Evolutionary conservation across 768 basidiomycete genomes (phyloP).

Genomic region (Paxillus ammoniavirescens): DNA sequence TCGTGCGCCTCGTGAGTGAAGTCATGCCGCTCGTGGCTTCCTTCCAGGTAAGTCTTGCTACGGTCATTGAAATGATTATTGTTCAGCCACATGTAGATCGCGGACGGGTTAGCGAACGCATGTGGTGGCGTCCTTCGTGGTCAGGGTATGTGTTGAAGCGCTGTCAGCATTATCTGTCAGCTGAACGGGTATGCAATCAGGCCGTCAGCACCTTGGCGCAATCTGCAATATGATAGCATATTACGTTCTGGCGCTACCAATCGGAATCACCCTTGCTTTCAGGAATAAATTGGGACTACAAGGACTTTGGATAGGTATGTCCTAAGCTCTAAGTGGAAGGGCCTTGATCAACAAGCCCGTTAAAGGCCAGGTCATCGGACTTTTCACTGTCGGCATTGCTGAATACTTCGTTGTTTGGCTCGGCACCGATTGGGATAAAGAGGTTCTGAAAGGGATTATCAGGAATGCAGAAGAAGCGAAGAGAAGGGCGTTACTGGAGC

Average conservation of each 20-base stretch:
- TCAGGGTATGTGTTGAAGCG: constrained; percentile 32
- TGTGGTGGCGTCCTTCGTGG: constrained; percentile 51
- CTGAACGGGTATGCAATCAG: constrained; percentile 20
- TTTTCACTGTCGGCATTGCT: constrained; percentile 68
- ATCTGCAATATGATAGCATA: constrained; percentile 70
- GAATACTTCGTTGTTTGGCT: constrained; percentile 64
- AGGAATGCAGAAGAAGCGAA: constrained; percentile 36
- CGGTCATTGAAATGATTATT: background rate
- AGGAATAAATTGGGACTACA: constrained; percentile 40
- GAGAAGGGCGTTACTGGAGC: constrained; percentile 24
- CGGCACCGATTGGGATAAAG: constrained; percentile 48
- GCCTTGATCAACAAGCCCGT: constrained; percentile 8
- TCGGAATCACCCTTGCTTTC: constrained; percentile 54
- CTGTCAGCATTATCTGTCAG: no score
- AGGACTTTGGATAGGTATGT: constrained; percentile 51
- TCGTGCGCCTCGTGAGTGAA: constrained; percentile 45
- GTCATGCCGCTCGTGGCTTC: constrained; percentile 56
- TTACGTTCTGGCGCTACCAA: constrained; percentile 51
- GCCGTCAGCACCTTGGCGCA: constrained; percentile 69
- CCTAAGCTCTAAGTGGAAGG: background rate
- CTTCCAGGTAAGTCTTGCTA: constrained; percentile 40
- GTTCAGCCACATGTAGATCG: constrained; percentile 33
- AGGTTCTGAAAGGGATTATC: constrained; percentile 39
- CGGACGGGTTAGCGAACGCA: constrained; percentile 51
- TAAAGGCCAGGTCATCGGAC: constrained; percentile 67